These are phyloP conservation scores for Suillus occidentalis DNA, from an alignment of 768 basidiomycete species.

Conservation along the genomic window DNA sequence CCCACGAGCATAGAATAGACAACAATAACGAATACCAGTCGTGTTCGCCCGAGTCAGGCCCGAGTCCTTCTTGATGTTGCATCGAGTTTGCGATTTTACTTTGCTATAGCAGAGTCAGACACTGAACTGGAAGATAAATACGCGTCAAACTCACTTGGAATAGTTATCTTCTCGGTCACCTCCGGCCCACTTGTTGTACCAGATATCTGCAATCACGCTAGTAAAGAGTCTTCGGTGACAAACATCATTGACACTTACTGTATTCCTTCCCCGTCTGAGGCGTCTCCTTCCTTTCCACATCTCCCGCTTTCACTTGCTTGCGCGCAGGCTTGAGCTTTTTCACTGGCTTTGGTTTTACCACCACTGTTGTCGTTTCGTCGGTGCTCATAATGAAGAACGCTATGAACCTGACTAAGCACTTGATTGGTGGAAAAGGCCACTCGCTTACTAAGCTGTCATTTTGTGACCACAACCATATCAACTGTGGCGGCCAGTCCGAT, in stretches of 20 bases:
- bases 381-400: conserved; percentile 30
- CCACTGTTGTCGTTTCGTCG: conserved; percentile 23
- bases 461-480: too few relatives aligned
- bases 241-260: conserved; percentile 54
- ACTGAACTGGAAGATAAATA: neutral
- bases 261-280: conserved; percentile 95
- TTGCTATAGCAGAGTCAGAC: conserved; percentile 52
- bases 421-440: neutral
- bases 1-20: conserved; percentile 93
- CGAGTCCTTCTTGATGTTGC: conserved; percentile 82
- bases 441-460: neutral
- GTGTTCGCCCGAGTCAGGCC: conserved; percentile 96
- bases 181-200: conserved; percentile 99
- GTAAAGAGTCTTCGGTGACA: conserved; percentile 9
- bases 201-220: conserved; percentile 63
- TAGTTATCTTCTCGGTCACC: conserved; percentile 97
- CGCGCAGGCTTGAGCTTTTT: conserved; percentile 90
- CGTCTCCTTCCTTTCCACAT: conserved; percentile 86
- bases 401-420: conserved; percentile 7
- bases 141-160: conserved; percentile 67
- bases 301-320: conserved; percentile 88
- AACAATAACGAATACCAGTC: conserved; percentile 88
- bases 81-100: conserved; percentile 91
- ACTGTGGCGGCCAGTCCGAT: neutral
- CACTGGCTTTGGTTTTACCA: conserved; percentile 26